Percentiles rank a stretch among this genome's conserved stretches.
Conservation (phyloP, 805 yeast species). For the Myxozyma nipponensis region DNA sequence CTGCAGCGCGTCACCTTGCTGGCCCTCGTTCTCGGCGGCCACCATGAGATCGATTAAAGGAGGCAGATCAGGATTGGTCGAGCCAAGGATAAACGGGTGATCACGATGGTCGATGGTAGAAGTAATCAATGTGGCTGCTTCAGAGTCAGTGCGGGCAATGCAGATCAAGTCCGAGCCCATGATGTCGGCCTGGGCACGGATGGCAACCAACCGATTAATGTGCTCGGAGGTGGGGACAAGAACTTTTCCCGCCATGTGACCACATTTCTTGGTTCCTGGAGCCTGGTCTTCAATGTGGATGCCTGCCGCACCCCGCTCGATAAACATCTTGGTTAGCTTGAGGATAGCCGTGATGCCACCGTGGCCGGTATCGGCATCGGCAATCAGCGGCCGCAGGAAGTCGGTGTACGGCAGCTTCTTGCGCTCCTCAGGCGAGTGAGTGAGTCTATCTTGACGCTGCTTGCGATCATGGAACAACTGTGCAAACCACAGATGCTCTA, state of each 20-base stretch:
- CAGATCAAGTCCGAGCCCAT: slow-evolving; percentile 79
- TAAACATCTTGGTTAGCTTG: slow-evolving; percentile 91
- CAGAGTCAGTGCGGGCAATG: slow-evolving; percentile 96
- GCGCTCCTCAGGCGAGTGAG: slow-evolving; percentile 59
- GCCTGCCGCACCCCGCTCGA: slow-evolving; percentile 98
- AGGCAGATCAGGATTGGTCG: slow-evolving; percentile 77
- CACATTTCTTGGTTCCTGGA: slow-evolving; percentile 97
- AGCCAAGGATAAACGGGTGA: slow-evolving; percentile 86
- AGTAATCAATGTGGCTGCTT: slow-evolving; percentile 92
- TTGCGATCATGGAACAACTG: slow-evolving; percentile 96
- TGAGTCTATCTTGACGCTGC: slow-evolving; percentile 78
- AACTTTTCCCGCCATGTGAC: slow-evolving; percentile 99
- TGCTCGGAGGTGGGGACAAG: slow-evolving; percentile 97
- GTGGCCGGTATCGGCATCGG: slow-evolving; percentile 98
- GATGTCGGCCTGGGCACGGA: slow-evolving; percentile 92
- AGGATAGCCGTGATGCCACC: slow-evolving; percentile 97
- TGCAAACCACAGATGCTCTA: slow-evolving; percentile 93
- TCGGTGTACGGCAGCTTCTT: slow-evolving; percentile 71
- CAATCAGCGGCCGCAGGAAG: slow-evolving; percentile 89
- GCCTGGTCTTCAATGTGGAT: slow-evolving; percentile 99
- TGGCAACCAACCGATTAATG: slow-evolving; percentile 87
- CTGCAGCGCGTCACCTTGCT: slow-evolving; percentile 65
- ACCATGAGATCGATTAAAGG: slow-evolving; percentile 74
- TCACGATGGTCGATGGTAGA: slow-evolving; percentile 93
- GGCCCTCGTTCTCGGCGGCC: slow-evolving; percentile 74